Base-by-base conservation (phyloP, 257 asterid genomes). In the Penstemon eatonii region DNA sequence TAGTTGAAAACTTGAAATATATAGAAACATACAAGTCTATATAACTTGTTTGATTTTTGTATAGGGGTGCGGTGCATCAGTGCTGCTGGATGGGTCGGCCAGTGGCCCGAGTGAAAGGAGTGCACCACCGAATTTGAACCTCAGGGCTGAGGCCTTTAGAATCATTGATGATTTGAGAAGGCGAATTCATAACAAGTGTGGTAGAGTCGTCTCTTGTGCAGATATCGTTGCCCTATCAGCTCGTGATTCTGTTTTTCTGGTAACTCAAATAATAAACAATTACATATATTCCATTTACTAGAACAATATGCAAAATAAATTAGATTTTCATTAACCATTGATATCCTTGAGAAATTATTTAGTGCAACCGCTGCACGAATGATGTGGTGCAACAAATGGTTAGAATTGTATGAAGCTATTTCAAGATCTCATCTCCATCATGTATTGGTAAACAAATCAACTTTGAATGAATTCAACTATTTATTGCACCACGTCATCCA, bases 231-330 rank as follows among this genome's bases (percentile, higher is more conserved):
- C 88, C 42, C 44, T 83, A 38, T 79, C 88, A 3, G 80, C 88
- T 5, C 81, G 88, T 43, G 88, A 82, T 57, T 68, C 88, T 36
- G 88, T 79, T 57, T 73, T 60, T 67, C 80, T 85, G 82, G 88
- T 85, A 62, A 73, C 4, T 39, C 5, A 25, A 7, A 2, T 52
- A 18, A 4, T 8, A 5, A 15, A 12, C 3, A 18, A 7, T 10
- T 8, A 41, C n/a, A 52, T 55, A 36, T 4, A 25, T 40, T 13
- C 33, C 5, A 36, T 33, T 36, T 57, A 38, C n/a, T 11, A 13
- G 33, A 19, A 38, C 54, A 42, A 54, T 12, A 6, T 1, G 11
- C 33, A 5, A 18, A 56, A 18, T 54, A 18, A 19, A 9, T 38
- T 4, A 39, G 46, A 38, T 58, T 57, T 8, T 5, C 19, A 12